phyloP scores from a whole-genome alignment of 2,329 filamentous ascomycete species.

The Zymoseptoria passerinii region DNA sequence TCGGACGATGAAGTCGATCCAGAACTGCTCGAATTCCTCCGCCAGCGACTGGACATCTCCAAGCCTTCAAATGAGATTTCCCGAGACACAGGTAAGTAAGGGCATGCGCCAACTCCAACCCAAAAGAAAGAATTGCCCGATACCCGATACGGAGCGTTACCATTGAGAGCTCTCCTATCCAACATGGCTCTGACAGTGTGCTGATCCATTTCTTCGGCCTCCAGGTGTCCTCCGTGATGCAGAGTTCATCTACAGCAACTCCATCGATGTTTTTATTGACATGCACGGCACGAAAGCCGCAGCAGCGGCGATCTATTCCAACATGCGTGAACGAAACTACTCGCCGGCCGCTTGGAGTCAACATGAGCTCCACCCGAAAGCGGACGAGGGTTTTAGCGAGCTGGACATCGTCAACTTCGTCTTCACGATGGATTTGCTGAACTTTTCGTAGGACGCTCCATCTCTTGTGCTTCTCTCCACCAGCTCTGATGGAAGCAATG shows the following conservation, averaged over 20 bases:
- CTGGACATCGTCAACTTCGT: constrained; percentile 64
- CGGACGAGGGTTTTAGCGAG: constrained; percentile 24
- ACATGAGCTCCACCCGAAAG: constrained; percentile 81
- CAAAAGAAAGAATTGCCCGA: background rate
- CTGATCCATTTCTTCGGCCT: constrained; percentile 43
- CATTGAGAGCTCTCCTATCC: background rate
- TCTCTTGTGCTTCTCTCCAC: background rate
- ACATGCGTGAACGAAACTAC: constrained; percentile 79
- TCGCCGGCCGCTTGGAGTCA: constrained; percentile 78
- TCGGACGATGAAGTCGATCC: constrained; percentile 87
- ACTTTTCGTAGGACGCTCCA: constrained; percentile 54
- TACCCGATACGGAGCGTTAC: constrained; percentile 1
- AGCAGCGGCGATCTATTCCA: constrained; percentile 65
- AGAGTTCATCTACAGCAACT: constrained; percentile 82
- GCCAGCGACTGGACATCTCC: constrained; percentile 58
- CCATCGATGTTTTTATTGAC: constrained; percentile 84
- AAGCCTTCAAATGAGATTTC: constrained; percentile 20
- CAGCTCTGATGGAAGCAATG: background rate
- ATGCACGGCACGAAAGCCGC: constrained; percentile 75
- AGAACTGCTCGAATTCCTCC: constrained; percentile 77
- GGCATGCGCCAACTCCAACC: background rate
- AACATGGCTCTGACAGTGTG: constrained; percentile 7
- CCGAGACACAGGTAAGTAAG: constrained; percentile 28
- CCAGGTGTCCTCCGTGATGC: constrained; percentile 71
- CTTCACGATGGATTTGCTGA: constrained; percentile 93